Evolutionary conservation across 805 yeast species (phyloP).

Genomic region (Groenewaldozyma salmanticensis): DNA sequence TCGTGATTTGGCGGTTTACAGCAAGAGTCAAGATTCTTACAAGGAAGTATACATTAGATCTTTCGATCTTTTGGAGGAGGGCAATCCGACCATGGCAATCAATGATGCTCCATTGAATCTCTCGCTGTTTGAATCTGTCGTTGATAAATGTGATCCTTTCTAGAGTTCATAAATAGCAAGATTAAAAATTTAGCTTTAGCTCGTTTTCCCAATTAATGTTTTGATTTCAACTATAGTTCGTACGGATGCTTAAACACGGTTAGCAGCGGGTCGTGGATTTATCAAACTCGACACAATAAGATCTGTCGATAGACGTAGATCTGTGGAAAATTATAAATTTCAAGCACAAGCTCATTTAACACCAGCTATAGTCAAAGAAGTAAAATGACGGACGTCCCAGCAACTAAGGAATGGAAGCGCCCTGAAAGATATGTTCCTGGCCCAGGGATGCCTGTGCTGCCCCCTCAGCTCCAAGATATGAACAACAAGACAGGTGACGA

Average conservation of each 20-base stretch:
- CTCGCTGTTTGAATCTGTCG: conserved; percentile 43
- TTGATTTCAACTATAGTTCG: no score
- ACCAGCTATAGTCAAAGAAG: no score
- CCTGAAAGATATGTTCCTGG: conserved; percentile 37
- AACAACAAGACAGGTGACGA: conserved; percentile 47
- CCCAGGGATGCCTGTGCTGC: conserved; percentile 59
- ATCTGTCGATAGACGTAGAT: no score
- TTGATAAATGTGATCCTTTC: conserved; percentile 38
- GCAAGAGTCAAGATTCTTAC: conserved; percentile 23
- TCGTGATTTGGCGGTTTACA: conserved; percentile 22
- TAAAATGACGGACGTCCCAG: no score
- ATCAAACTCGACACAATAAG: no score
- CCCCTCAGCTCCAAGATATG: conserved; percentile 66
- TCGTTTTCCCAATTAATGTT: no score
- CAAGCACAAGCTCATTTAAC: background rate
- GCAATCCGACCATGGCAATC: conserved; percentile 36
- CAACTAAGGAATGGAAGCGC: conserved; percentile 19
- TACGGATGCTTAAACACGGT: no score
- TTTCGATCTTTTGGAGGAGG: conserved; percentile 52
- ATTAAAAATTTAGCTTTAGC: no score
- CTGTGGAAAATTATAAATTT: background rate
- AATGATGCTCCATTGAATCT: conserved; percentile 49
- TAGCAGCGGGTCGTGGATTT: no score
- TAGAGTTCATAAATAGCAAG: background rate
- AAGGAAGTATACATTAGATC: conserved; percentile 35